phyloP scores from a whole-genome alignment of 345 rosid species.

The Aquilaria yunnanensis region DNA sequence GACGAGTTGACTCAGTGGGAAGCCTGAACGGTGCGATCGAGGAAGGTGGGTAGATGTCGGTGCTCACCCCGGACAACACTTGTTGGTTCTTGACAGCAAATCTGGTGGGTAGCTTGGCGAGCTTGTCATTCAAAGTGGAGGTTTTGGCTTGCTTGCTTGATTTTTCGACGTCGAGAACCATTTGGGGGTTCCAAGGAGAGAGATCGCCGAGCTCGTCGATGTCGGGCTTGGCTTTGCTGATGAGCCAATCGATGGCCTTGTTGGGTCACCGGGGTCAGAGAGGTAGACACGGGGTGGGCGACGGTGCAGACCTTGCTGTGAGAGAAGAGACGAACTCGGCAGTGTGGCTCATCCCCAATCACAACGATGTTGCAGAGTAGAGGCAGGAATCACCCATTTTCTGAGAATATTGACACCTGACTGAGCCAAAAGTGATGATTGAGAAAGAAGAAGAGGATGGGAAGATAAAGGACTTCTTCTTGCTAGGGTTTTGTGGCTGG shows the following conservation, averaged over 20 bases:
- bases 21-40: too few relatives aligned
- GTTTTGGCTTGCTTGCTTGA: conserved; percentile 15
- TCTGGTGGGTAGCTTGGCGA: too few relatives aligned
- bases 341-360: conserved; percentile 43
- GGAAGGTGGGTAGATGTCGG: too few relatives aligned
- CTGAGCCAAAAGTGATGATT: conserved; percentile 12
- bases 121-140: background rate
- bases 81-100: too few relatives aligned
- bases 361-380: conserved; percentile 39
- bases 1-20: too few relatives aligned
- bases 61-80: too few relatives aligned
- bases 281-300: conserved; percentile 91
- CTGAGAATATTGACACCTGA: conserved; percentile 38
- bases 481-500: conserved; percentile 33
- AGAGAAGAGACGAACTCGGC: conserved; percentile 70
- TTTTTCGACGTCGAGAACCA: conserved; percentile 14
- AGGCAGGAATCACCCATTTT: conserved; percentile 44
- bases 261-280: conserved; percentile 88
- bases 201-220: conserved; percentile 81
- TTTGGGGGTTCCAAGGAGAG: conserved; percentile 68
- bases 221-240: conserved; percentile 71
- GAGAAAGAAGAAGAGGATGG: conserved; percentile 23
- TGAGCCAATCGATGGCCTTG: conserved; percentile 94
- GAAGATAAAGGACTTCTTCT: conserved; percentile 20
- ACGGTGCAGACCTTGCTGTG: conserved; percentile 95